Base-by-base conservation (phyloP, 352 stramenopile species). In the Phytophthora fragariae region DNA sequence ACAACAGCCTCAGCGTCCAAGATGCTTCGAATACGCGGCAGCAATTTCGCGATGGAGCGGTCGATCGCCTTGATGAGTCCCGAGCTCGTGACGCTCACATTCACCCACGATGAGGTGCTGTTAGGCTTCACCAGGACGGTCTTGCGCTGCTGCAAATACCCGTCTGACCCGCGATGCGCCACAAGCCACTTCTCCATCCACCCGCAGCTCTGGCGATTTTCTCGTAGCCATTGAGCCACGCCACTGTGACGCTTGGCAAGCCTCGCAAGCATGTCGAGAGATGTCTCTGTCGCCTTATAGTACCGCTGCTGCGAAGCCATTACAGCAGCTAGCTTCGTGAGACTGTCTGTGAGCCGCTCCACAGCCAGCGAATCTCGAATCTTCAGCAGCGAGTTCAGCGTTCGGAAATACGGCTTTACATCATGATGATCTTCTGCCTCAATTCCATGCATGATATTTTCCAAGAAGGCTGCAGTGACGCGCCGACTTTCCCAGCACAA, bases 331-430 rank as follows among this genome's bases (percentile, higher is more conserved):
- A 97, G 55, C 59, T 88, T 86, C 1, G 85, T 92, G 63, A 97
- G 89, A 1, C 77, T 82, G 37, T 95, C 88, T 2, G 64, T 80
- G 15, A 97, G 57, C 14, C 91, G 88, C 59, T 92, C 84, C 2
- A 33, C 55, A 11, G 84, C 73, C 8, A 96, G 73, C 11, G 83
- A 91, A 72, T 96, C 89, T 14, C 86, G 83, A 31, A 95, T 80
- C 65, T 94, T 95, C 19, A 96, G 69, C 11, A 97, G 61, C 58
- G 88, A 83, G 41, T 92, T 93, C 6, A 97, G 63, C n/a, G 88
- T 93, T 12, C 91, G 91, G 64, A 97, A 96, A 52, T 92, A 96
- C n/a, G 89, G 76, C 54, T 97, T 97, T 54, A 97, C 80, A 49
- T 96, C 89, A 33, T 96, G 86, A 60, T 96, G 86, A 63, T 97